A percentile compares a stretch with the other conserved stretches of the same genome.
Conservation (phyloP, 148 eudicot genomes). For the Pharnaceum exiguum region DNA sequence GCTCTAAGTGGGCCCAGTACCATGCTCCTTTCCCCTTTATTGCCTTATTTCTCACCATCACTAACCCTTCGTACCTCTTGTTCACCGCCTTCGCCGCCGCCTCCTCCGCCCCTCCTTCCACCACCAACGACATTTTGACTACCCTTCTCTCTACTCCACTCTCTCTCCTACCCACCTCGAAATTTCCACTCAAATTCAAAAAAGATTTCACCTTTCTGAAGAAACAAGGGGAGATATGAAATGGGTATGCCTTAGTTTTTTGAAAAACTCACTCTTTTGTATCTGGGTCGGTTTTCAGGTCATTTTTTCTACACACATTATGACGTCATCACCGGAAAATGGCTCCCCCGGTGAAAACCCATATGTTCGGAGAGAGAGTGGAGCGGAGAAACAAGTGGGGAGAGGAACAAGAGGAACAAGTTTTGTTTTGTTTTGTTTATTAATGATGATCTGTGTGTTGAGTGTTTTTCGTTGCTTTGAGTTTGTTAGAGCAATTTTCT, state of each 20-base stretch:
- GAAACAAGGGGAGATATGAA: too few species aligned
- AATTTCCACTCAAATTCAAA: too few species aligned
- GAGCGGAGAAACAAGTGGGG: conserved; percentile 1
- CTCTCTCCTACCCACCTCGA: too few species aligned
- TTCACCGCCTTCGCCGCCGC: conserved; percentile 50
- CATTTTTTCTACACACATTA: too few species aligned
- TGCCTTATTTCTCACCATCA: conserved; percentile 84
- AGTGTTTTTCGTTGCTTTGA: conserved; percentile 13
- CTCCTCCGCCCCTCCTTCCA: conserved; percentile 37
- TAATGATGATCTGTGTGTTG: neutral
- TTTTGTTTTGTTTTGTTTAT: conserved; percentile 5
- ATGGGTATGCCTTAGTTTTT: neutral
- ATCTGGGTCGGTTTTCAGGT: neutral
- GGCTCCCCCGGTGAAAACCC: neutral
- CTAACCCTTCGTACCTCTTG: conserved; percentile 69
- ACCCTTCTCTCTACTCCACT: conserved; percentile 5
- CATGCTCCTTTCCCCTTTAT: conserved; percentile 93
- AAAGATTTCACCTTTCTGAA: too few species aligned
- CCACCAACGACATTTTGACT: conserved; percentile 16
- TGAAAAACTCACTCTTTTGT: neutral
- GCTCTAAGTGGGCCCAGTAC: conserved; percentile 95
- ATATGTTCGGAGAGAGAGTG: conserved; percentile 16
- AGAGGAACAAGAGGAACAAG: neutral
- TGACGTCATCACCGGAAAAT: neutral
- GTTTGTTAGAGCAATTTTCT: conserved; percentile 19